Evolutionary conservation across 257 asterid genomes (phyloP), one percentile per base, ranked within the genome.

Genomic region (Verbena officinalis): DNA sequence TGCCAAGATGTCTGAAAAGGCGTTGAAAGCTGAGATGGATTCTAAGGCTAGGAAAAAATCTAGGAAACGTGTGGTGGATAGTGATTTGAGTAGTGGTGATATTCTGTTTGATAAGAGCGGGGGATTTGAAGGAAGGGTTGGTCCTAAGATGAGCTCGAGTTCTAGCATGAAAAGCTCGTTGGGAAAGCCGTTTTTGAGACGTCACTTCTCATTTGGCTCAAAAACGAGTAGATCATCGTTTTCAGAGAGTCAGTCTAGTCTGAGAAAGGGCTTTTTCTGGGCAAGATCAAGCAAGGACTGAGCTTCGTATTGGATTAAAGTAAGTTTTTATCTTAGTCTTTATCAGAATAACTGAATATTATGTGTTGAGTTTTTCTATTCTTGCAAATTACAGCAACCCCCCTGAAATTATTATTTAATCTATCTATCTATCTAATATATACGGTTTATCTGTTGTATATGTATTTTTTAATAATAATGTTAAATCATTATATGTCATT

Each of bases 181-280:
- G 1, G 86, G 85, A 22, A 86, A 69, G 80, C 88, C 96, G 4
- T 91, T 88, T 68, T 62, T 91, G 81, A 78, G 70, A 80, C 89
- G 98, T 12, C 96, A 84, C 73, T 86, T 88, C 61, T 91, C 94
- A 0, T 86, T 88, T 66, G 98, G 94, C 38, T 83, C 91, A 1
- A 88, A 78, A 67, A 79, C 80, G 3, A 71, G 64, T 23, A 81
- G 75, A 74, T 70, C 95, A 10, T 53, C 95, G 11, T 53, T 76
- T 30, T 49, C 86, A 1, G 94, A 83, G 58, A 81, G 58, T 53
- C 82, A 71, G 55, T 80, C 93, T 36, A 50, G 85, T 55, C 62
- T 70, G 40, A 87, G 70, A 49, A 87, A 66, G 65, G 77, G 82
- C 4, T 73, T 80, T 73, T 87, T 86, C 89, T 89, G 96, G 96